A percentile compares a stretch with the other conserved stretches of the same genome.
These are phyloP conservation scores for Crithidia fasciculata DNA, from an alignment of 208 protist species.

Conservation along the genomic window DNA sequence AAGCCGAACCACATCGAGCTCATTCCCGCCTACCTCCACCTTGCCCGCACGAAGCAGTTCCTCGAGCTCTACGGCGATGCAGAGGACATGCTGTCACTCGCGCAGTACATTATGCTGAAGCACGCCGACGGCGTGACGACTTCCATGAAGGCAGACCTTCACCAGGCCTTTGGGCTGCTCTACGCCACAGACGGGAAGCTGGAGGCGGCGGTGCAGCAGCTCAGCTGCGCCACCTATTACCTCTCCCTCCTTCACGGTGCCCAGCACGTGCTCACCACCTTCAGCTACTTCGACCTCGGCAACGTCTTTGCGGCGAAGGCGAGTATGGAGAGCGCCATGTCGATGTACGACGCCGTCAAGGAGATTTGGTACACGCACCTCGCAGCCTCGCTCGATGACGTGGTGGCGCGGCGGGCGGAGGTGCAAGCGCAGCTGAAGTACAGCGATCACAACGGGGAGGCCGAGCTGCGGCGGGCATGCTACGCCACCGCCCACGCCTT, in stretches of 20 bases:
- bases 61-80: slow-evolving; percentile 77
- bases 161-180: slow-evolving; percentile 89
- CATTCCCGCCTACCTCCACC: slow-evolving; percentile 82
- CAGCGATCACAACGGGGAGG: slow-evolving; percentile 57
- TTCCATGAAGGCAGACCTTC: slow-evolving; percentile 80
- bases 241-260: slow-evolving; percentile 83
- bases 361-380: slow-evolving; percentile 85
- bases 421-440: slow-evolving; percentile 71
- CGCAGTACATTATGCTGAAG: slow-evolving; percentile 83
- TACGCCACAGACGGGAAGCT: slow-evolving; percentile 87
- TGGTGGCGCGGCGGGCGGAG: slow-evolving; percentile 55
- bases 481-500: slow-evolving; percentile 74
- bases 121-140: slow-evolving; percentile 58
- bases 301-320: slow-evolving; percentile 91
- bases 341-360: slow-evolving; percentile 86
- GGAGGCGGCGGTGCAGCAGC: slow-evolving; percentile 81
- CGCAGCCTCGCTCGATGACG: slow-evolving; percentile 49
- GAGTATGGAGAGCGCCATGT: slow-evolving; percentile 87
- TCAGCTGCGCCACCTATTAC: slow-evolving; percentile 89
- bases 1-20: slow-evolving; percentile 70
- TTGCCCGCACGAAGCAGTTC: slow-evolving; percentile 89
- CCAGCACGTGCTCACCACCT: slow-evolving; percentile 81
- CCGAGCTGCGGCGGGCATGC: slow-evolving; percentile 40
- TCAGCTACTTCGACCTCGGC: slow-evolving; percentile 91
- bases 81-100: slow-evolving; percentile 89